Percentiles rank a stretch among this genome's conserved stretches.
phyloP scores from a whole-genome alignment of 2,329 filamentous ascomycete species.

The Hortaea sp. region DNA sequence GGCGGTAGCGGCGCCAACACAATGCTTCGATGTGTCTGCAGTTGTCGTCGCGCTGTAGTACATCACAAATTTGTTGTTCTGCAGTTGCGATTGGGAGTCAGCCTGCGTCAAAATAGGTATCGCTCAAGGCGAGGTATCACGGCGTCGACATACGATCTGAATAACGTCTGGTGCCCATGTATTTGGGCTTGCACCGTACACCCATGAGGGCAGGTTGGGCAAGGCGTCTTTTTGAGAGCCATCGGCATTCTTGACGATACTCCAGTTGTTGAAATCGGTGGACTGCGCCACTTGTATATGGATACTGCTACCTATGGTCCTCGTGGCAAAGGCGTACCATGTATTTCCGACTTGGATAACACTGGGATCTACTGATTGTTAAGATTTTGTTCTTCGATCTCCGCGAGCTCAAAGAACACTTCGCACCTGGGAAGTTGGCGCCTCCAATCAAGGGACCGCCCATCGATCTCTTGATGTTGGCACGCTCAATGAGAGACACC shows the following conservation, averaged over 20 bases:
- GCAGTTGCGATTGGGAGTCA: slow-evolving; percentile 1
- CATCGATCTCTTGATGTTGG: slow-evolving; percentile 6
- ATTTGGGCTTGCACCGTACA: slow-evolving; percentile 32
- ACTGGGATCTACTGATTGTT: neutral
- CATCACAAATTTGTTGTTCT: slow-evolving; percentile 20
- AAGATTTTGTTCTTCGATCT: too few species aligned
- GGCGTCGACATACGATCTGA: slow-evolving; percentile 24
- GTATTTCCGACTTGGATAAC: slow-evolving; percentile 36
- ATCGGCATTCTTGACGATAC: slow-evolving; percentile 33
- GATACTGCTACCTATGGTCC: slow-evolving; percentile 34
- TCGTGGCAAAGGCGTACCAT: slow-evolving; percentile 47
- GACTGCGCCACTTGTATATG: slow-evolving; percentile 47
- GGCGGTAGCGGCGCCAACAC: slow-evolving; percentile 20
- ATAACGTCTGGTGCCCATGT: slow-evolving; percentile 56
- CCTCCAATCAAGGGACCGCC: slow-evolving; percentile 18
- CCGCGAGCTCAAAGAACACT: neutral
- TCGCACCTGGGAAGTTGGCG: slow-evolving; percentile 39
- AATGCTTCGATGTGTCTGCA: slow-evolving; percentile 16
- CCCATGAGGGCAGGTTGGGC: slow-evolving; percentile 45
- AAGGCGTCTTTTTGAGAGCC: slow-evolving; percentile 41
- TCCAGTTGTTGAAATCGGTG: slow-evolving; percentile 38
- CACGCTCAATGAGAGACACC: neutral
- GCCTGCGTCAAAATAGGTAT: neutral
- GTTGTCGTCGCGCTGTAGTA: slow-evolving; percentile 22
- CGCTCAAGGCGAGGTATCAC: neutral